Percentiles rank a stretch among this genome's conserved stretches.
Evolutionary conservation across 192 early-diverging fungal genomes (phyloP).

Genomic region (Pilaira anomala): DNA sequence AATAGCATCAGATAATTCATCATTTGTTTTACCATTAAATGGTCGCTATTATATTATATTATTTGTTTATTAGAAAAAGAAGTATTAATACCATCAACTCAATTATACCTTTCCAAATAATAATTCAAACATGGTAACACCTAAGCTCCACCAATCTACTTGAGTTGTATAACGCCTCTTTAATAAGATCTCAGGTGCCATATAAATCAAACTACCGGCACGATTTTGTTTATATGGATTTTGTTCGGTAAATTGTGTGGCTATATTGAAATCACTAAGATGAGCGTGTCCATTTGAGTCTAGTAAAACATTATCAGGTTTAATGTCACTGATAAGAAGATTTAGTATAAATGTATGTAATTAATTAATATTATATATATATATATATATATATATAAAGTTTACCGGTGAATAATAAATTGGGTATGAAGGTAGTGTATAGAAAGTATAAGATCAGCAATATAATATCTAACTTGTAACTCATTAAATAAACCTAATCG

Average conservation of each 20-base stretch:
- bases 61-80: background rate
- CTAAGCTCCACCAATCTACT: slow-evolving; percentile 80
- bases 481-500: slow-evolving; percentile 66
- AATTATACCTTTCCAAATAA: slow-evolving; percentile 70
- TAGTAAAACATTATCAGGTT: slow-evolving; percentile 88
- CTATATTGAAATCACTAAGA: slow-evolving; percentile 97
- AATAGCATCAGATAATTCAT: too few species aligned
- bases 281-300: slow-evolving; percentile 82
- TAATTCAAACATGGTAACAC: slow-evolving; percentile 74
- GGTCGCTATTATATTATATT: slow-evolving; percentile 55
- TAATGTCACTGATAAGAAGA: slow-evolving; percentile 65
- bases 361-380: too few species aligned
- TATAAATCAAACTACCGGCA: slow-evolving; percentile 84
- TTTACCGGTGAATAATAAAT: slow-evolving; percentile 67
- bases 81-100: background rate
- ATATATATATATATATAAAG: too few species aligned
- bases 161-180: slow-evolving; percentile 50
- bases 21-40: slow-evolving; percentile 38
- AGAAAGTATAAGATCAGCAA: slow-evolving; percentile 81
- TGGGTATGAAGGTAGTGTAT: slow-evolving; percentile 77
- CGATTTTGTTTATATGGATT: slow-evolving; percentile 67
- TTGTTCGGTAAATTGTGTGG: slow-evolving; percentile 53
- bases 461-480: slow-evolving; percentile 72
- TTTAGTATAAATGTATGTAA: too few species aligned
- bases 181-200: slow-evolving; percentile 79